Percentiles rank a stretch among this genome's conserved stretches.
These are phyloP conservation scores for Sporisorium exsertum DNA, from an alignment of 1,284 basidiomycete species.

Conservation along the genomic window DNA sequence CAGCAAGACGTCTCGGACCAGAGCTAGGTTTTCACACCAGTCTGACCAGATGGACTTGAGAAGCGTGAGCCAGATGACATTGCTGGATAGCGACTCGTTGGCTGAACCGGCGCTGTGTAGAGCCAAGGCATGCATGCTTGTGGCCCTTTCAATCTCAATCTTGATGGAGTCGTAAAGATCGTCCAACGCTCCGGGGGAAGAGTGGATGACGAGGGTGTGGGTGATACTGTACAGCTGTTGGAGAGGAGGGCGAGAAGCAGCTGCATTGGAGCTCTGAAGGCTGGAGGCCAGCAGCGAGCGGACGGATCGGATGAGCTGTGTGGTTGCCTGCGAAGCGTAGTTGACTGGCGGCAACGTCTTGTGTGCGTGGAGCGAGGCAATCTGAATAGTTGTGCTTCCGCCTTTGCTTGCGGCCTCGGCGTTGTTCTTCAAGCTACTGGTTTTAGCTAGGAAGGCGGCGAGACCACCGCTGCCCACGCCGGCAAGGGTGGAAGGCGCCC, in stretches of 20 bases:
- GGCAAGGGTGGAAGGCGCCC: background rate
- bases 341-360: conserved; percentile 26
- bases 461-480: conserved; percentile 27
- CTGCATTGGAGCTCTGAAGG: background rate
- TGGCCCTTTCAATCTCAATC: conserved; percentile 60
- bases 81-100: conserved; percentile 20
- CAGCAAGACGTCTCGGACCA: conserved; percentile 40
- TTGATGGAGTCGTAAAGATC: conserved; percentile 58
- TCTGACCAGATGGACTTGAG: conserved; percentile 49
- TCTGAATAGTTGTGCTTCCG: background rate
- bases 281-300: conserved; percentile 34
- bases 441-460: conserved; percentile 39
- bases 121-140: conserved; percentile 30
- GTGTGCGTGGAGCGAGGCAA: conserved; percentile 23
- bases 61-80: conserved; percentile 44
- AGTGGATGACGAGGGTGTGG: conserved; percentile 22
- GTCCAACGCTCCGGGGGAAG: conserved; percentile 9
- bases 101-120: conserved; percentile 36
- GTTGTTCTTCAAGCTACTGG: conserved; percentile 2
- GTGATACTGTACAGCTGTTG: conserved; percentile 48
- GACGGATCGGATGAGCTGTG: conserved; percentile 38
- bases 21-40: conserved; percentile 48
- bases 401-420: background rate
- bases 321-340: conserved; percentile 32
- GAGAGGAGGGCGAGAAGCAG: conserved; percentile 17